phyloP scores from a whole-genome alignment of 768 basidiomycete species.

The Naganishia kalamii region DNA sequence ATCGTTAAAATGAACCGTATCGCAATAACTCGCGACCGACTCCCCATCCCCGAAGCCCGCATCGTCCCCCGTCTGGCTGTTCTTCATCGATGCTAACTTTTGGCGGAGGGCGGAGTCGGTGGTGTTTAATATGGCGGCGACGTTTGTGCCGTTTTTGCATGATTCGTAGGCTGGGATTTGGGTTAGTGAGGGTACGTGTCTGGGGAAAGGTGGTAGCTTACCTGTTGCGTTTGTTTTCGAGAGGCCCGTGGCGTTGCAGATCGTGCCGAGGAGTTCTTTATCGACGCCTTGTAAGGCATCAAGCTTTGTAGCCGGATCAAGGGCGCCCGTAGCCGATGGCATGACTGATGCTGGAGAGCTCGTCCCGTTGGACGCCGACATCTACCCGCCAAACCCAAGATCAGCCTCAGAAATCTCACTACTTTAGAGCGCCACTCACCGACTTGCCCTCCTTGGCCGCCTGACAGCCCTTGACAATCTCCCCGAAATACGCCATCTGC shows the following conservation, averaged over 20 bases:
- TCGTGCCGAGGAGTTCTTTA: neutral
- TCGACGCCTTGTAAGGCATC: neutral
- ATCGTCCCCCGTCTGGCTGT: neutral
- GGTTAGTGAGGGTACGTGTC: neutral
- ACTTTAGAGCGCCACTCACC: too few relatives aligned
- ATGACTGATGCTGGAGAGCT: neutral
- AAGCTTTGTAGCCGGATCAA: neutral
- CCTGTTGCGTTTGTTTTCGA: neutral
- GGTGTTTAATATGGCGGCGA: conserved; percentile 10
- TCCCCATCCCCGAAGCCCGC: neutral
- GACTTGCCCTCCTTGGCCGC: neutral
- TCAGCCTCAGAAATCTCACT: too few relatives aligned
- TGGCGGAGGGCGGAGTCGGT: conserved; percentile 7
- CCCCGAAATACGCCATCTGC: neutral
- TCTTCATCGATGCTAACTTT: neutral
- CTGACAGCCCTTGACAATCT: neutral
- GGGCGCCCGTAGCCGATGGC: neutral
- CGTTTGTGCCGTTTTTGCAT: conserved; percentile 5
- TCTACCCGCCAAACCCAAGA: too few relatives aligned
- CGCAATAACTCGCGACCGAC: neutral
- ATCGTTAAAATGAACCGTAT: neutral
- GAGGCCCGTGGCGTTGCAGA: conserved; percentile 1
- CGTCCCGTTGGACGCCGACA: too few relatives aligned
- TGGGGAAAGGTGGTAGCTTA: neutral
- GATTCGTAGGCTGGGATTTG: neutral